phyloP scores from a whole-genome alignment of 805 yeast species.

The Starmerella cellae region DNA sequence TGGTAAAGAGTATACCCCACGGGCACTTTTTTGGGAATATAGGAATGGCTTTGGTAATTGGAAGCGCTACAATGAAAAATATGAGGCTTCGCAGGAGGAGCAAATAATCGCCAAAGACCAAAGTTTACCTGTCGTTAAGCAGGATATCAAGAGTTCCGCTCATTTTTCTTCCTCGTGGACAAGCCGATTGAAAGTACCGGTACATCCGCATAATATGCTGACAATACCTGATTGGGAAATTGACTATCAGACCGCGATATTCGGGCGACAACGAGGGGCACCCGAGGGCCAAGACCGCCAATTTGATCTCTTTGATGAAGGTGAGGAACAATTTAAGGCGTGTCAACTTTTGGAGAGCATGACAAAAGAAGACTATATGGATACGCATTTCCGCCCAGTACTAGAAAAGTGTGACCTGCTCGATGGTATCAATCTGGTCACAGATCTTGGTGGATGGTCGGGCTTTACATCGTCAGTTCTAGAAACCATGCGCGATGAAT shows the following conservation, averaged over 20 bases:
- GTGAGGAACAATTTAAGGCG: conserved; percentile 42
- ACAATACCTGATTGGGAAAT: conserved; percentile 48
- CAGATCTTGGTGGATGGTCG: conserved; percentile 72
- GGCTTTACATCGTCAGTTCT: conserved; percentile 50
- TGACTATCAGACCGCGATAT: conserved; percentile 22
- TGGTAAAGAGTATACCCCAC: conserved; percentile 56
- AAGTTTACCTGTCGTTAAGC: conserved; percentile 23
- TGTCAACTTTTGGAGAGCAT: conserved; percentile 19
- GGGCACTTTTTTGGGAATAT: conserved; percentile 71
- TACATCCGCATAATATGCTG: conserved; percentile 46
- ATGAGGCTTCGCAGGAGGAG: conserved; percentile 4
- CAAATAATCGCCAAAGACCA: background rate
- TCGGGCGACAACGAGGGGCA: conserved; percentile 27
- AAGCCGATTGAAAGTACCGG: conserved; percentile 57
- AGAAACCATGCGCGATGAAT: conserved; percentile 42
- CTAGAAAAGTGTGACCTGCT: conserved; percentile 67
- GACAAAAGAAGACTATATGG: conserved; percentile 42
- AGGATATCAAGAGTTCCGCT: background rate
- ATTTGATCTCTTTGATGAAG: conserved; percentile 33
- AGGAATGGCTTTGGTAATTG: conserved; percentile 56
- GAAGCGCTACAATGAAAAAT: conserved; percentile 5
- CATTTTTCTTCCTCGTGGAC: conserved; percentile 43
- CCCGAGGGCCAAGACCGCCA: conserved; percentile 10
- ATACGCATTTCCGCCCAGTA: conserved; percentile 42
- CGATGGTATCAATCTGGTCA: conserved; percentile 54